Base-by-base conservation (phyloP, 768 basidiomycete species). In the Phlegmacium glaucopus region DNA sequence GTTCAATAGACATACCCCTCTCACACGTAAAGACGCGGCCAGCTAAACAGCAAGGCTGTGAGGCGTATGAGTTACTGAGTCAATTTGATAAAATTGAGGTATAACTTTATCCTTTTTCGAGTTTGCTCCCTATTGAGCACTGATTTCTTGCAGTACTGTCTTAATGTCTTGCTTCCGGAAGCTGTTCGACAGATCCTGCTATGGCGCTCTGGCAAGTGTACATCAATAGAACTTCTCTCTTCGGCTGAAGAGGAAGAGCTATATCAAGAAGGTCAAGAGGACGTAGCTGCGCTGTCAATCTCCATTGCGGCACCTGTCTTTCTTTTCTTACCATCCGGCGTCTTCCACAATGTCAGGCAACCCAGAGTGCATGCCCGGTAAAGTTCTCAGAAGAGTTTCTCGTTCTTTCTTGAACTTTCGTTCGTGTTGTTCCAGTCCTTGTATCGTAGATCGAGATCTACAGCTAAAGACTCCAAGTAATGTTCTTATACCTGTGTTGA, bases 361-460 rank as follows among this genome's bases (percentile, higher is more conserved):
- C 2, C 94, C 94, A 36, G 87, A 90, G 50, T 96, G 93, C 41
- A 93, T 80, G 4, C 94, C 94, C 18, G 85, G 81, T 11, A 96
- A 68, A 0, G 83, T 88, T 26, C 89, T 79, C 51, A 97, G 74
- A 18, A 97, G 77, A 37, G 91, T 90, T 47, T 96, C 92, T 13
- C 94, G 75, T 15, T 96, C 93, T 53, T 81, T 82, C 67, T 87
- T 88, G 72, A 94, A 97, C 44, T 77, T 78, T 27, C 87, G 78
- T 62, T 96, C 94, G 50, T 78, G 90, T 67, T 97, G 95, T 62
- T 97, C 94, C 42, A 99, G 76, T n/a, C 91, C n/a, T n/a, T n/a
- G n/a, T n/a, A n/a, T n/a, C n/a, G n/a, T n/a, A n/a, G n/a, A n/a
- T n/a, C n/a, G n/a, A n/a, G n/a, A n/a, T n/a, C n/a, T n/a, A n/a